phyloP scores from a whole-genome alignment of 306 rosid genomes.

The Gastrolobium bilobum region DNA sequence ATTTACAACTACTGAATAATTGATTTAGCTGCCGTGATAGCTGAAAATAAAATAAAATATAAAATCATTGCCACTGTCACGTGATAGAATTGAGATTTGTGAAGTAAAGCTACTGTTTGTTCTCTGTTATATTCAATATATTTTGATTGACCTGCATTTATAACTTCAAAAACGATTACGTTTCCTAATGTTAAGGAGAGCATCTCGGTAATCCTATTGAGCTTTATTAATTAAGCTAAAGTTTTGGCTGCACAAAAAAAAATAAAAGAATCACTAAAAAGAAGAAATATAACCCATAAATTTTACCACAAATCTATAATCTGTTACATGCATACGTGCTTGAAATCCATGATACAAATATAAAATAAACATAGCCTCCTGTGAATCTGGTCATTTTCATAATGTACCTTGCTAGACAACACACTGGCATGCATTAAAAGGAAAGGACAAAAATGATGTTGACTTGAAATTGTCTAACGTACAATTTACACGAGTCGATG shows the following conservation, averaged over 20 bases:
- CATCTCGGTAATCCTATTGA: constrained; percentile 30
- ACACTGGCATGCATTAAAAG: constrained; percentile 46
- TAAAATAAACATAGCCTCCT: constrained; percentile 31
- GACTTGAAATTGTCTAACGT: constrained; percentile 44
- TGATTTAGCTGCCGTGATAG: constrained; percentile 10
- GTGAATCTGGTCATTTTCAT: constrained; percentile 47
- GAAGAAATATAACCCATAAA: not conserved
- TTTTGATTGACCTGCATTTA: constrained; percentile 31
- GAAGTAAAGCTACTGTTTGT: not conserved
- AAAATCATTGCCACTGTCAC: constrained; percentile 34
- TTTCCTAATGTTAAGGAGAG: constrained; percentile 42
- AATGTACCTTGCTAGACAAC: constrained; percentile 50
- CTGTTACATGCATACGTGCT: not conserved
- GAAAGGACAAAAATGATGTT: constrained; percentile 43
- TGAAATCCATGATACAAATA: not conserved
- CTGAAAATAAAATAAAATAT: not conserved
- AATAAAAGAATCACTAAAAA: not conserved
- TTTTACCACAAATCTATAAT: not conserved
- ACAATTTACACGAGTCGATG: constrained; percentile 40
- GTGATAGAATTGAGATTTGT: constrained; percentile 35
- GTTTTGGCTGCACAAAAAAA: not conserved
- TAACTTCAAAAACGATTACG: constrained; percentile 19
- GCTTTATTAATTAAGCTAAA: not conserved
- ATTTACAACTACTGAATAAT: not conserved
- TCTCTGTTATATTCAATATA: not conserved